Evolutionary conservation across 176 grass and related monocot genomes (phyloP), one percentile per base, ranked within the genome.

Genomic region (Dactylis glomerata): DNA sequence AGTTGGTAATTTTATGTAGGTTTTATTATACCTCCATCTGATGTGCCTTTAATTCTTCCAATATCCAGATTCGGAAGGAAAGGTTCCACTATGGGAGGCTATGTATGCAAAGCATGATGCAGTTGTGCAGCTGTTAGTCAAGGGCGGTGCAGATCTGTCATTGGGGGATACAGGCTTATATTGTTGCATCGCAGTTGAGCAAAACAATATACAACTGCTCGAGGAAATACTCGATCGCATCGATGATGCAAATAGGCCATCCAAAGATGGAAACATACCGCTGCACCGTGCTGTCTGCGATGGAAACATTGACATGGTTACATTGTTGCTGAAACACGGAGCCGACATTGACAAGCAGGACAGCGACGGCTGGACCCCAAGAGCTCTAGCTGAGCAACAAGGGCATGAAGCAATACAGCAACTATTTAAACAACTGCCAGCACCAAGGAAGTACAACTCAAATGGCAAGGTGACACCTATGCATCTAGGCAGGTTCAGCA

Each of bases 21-120:
- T 80, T 88, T n/a, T 26, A 42, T 51, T 61, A 47, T 75, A 26
- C 36, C 20, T 40, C 51, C 33, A 0, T 8, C 85, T 77, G 34
- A 84, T 16, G 71, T 78, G 13, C 59, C 36, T 68, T 75, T 45
- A 45, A 70, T 61, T 74, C 7, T 79, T 80, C 42, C 50, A 55
- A 70, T 76, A 56, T 77, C 40, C 88, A 99, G 96, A 99, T 68
- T 85, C 78, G 1, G 91, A 94, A 42, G 96, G 91, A 85, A 99
- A 84, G 19, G 93, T 94, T 64, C 96, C 96, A 0, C 80, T 99
- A 36, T 93, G 96, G 93, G 96, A 96, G 79, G 96, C 96, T 66
- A 15, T 96, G 37, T 84, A 83, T 87, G 87, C 78, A 13, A 92
- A 82, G 59, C 91, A 96, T n/a, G 79, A 89, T 10, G n/a, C 63